Base-by-base conservation (phyloP, 2,329 filamentous ascomycete genomes). In the Aspergillus novoparasiticus region DNA sequence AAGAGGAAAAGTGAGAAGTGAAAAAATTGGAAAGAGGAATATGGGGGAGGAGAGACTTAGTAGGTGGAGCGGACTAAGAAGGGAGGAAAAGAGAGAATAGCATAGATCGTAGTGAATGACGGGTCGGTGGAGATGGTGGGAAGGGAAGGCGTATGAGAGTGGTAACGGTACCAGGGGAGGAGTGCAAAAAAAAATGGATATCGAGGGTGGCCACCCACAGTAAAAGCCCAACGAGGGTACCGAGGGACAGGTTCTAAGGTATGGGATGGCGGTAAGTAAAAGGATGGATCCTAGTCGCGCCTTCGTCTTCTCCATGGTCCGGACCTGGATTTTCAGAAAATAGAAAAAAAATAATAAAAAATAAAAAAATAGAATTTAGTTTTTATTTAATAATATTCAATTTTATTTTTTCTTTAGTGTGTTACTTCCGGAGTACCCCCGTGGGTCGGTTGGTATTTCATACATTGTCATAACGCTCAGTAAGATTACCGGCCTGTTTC, bases 401-500 rank as follows among this genome's bases (percentile, higher is more conserved):
- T 59, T 62, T 65, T 62, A 60, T 41, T 45, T 57, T 64, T 59
- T 62, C 53, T 63, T 56, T 61, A 53, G 58, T 53, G 54, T 64
- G 60, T 67, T 68, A 69, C 63, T 70, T 69, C 71, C 68, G 69
- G 69, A 70, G 71, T 71, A 67, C 62, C 65, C 66, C 68, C 71
- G 64, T 70, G 63, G 66, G 64, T 69, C 63, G 45, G 19, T 46
- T 64, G 58, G 68, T 70, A 71, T 68, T 62, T 58, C 60, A 65
- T 66, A 68, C 65, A 43, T 34, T 28, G 69, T 71, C 63, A 67
- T 69, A 48, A 70, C 67, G 53, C 62, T 41, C 54, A 19, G 69
- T 71, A 69, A 62, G 43, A 60, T 67, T 74, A 75, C 72, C 68
- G 64, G 69, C 68, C 69, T 71, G 71, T 73, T 75, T 73, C 68